A percentile compares a stretch with the other conserved stretches of the same genome.
Evolutionary conservation across 768 basidiomycete species (phyloP).

Genomic region (Leucosporidium scottii): DNA sequence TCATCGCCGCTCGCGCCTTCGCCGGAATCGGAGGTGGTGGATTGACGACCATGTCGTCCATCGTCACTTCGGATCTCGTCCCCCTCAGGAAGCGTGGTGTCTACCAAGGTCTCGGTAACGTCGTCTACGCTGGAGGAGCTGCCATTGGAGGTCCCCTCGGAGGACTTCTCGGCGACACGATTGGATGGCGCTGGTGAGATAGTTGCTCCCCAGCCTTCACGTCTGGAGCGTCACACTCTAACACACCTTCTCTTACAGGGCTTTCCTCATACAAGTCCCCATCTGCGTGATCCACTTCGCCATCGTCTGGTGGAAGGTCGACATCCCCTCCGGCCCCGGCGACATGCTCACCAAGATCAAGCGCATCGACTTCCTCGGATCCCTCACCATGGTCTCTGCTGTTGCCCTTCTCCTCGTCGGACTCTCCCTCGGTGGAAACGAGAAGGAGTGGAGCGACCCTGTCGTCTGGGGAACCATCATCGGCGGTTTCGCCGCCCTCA

Average conservation of each 20-base stretch:
- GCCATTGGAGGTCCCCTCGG: constrained; percentile 59
- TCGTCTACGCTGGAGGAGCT: constrained; percentile 56
- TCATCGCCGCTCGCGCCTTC: constrained; percentile 33
- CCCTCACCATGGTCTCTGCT: constrained; percentile 52
- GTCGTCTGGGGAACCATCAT: constrained; percentile 28
- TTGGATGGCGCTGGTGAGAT: constrained; percentile 60
- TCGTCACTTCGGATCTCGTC: constrained; percentile 61
- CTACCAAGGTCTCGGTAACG: constrained; percentile 63
- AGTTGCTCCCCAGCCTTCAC: constrained; percentile 10
- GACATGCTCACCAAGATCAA: constrained; percentile 52
- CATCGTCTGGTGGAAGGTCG: constrained; percentile 53
- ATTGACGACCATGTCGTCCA: constrained; percentile 42
- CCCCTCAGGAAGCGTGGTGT: constrained; percentile 59
- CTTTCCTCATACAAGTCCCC: constrained; percentile 46
- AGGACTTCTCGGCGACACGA: constrained; percentile 55
- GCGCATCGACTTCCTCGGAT: constrained; percentile 60
- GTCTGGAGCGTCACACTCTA: too few relatives aligned
- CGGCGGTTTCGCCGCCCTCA: constrained; percentile 13
- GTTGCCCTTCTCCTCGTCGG: constrained; percentile 56
- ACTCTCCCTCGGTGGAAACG: constrained; percentile 50
- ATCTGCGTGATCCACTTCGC: constrained; percentile 52
- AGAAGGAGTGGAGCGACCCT: constrained; percentile 25
- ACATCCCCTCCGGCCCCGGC: constrained; percentile 46
- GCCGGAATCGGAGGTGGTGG: constrained; percentile 32
- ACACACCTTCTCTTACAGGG: neutral